Percentiles rank a stretch among this genome's conserved stretches.
These are phyloP conservation scores for Chloroidium sp. DNA, from an alignment of 163 green algal species.

Conservation along the genomic window DNA sequence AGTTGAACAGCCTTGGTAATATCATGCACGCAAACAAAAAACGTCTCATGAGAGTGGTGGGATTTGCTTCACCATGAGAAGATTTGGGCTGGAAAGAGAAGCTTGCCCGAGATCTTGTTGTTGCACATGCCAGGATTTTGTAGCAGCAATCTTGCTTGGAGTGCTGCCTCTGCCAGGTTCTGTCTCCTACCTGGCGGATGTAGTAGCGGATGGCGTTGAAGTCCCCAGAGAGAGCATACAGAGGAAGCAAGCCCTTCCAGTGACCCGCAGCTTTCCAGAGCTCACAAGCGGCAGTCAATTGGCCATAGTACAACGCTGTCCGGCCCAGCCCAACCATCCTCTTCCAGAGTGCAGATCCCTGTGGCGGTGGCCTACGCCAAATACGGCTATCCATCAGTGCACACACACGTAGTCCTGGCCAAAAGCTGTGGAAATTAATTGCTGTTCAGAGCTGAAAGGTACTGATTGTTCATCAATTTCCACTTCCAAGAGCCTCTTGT, in stretches of 20 bases:
- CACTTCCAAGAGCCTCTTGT: no score
- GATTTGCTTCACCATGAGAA: neutral
- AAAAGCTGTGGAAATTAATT: no score
- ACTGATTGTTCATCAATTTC: no score
- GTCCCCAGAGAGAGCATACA: constrained; percentile 49
- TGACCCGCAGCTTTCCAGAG: constrained; percentile 25
- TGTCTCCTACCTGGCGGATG: neutral
- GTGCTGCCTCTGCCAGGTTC: neutral
- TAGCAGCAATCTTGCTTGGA: neutral
- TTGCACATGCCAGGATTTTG: neutral
- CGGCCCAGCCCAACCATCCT: constrained; percentile 30
- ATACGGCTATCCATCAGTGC: neutral
- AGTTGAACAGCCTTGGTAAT: no score
- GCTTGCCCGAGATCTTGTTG: neutral
- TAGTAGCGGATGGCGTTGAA: constrained; percentile 28
- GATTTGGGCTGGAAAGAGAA: neutral
- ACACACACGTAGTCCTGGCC: neutral
- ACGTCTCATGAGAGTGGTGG: no score
- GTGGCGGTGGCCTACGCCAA: constrained; percentile 21
- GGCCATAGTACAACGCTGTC: constrained; percentile 31
- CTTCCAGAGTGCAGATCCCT: constrained; percentile 20
- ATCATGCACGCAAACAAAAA: no score
- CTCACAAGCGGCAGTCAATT: constrained; percentile 28
- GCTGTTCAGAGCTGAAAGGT: no score
- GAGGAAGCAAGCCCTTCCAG: constrained; percentile 39